Evolutionary conservation across 441 rosid genomes (phyloP).

Genomic region (Populus hybrid): DNA sequence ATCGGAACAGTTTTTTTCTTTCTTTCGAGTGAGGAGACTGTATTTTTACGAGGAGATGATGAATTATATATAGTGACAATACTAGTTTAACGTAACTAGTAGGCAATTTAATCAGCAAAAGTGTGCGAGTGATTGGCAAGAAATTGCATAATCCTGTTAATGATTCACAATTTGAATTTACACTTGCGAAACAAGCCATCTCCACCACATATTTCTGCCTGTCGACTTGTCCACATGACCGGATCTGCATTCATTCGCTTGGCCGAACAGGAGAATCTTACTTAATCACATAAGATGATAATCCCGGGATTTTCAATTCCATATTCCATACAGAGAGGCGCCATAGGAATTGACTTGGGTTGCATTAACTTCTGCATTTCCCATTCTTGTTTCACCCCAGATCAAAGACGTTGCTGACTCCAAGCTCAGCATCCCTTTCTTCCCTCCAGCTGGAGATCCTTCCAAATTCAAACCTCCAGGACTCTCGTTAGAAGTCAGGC

Average conservation of each 20-base stretch:
- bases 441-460: slow-evolving; percentile 45
- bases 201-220: too few relatives aligned
- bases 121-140: too few relatives aligned
- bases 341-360: slow-evolving; percentile 34
- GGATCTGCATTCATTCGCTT: not conserved
- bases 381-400: slow-evolving; percentile 40
- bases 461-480: slow-evolving; percentile 42
- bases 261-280: slow-evolving; percentile 1
- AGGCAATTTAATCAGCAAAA: too few relatives aligned
- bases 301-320: slow-evolving; percentile 16
- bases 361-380: slow-evolving; percentile 21
- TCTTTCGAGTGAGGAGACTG: too few relatives aligned
- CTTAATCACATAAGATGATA: not conserved
- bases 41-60: too few relatives aligned
- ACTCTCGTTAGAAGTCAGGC: slow-evolving; percentile 63
- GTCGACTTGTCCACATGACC: too few relatives aligned
- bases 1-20: too few relatives aligned
- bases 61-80: too few relatives aligned
- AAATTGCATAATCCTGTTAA: too few relatives aligned
- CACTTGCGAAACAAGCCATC: too few relatives aligned
- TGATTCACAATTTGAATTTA: too few relatives aligned
- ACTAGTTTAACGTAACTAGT: too few relatives aligned
- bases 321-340: slow-evolving; percentile 34
- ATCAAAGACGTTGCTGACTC: slow-evolving; percentile 27
- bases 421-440: slow-evolving; percentile 35